Evolutionary conservation across 495 filamentous ascomycete species (phyloP), one percentile per base, ranked within the genome.

Genomic region (Tuber calosporum): DNA sequence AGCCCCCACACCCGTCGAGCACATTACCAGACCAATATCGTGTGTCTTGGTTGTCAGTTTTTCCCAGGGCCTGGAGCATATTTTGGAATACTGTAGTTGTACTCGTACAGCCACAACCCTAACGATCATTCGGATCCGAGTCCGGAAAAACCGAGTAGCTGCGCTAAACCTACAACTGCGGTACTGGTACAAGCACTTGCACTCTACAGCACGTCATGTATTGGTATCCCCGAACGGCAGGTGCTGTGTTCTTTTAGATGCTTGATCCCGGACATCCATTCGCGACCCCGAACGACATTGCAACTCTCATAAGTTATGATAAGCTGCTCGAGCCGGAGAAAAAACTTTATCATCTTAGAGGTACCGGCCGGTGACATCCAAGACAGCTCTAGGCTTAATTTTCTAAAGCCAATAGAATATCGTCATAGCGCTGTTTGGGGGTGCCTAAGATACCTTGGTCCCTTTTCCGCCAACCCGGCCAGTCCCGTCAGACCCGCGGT

Each of bases 61-160:
- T 62, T 34, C 13, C 4, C 26, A 4, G 26, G 17, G 34, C 26
- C 30, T 62, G 53, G 53, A 34, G 19, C 53, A 62, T 34, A 34
- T 62, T 19, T 62, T 26, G 53, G 53, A 34, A 62, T 62, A 26
- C 26, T 30, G n/a, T n/a, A n/a, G n/a, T 15, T 15, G 26, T n/a
- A n/a, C n/a, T n/a, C n/a, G n/a, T n/a, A 34, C 13, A n/a, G 13
- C 53, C 11, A 62, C 13, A 26, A 19, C 53, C 53, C 26, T 62
- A 26, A 62, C 26, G 53, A 62, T 62, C 53, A 62, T 34, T 62
- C 53, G 53, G 53, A 62, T 62, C 53, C 53, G 53, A 43, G 42
- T 43, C 15, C 5, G 42, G 42, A 43, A 19, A 43, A 43, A 43
- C 42, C 42, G 42, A 62, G 53, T 62, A 62, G 53, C 13, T 15